Percentiles rank a stretch among this genome's conserved stretches.
Evolutionary conservation across 441 rosid species (phyloP).

Genomic region (Mallotus japonicus): DNA sequence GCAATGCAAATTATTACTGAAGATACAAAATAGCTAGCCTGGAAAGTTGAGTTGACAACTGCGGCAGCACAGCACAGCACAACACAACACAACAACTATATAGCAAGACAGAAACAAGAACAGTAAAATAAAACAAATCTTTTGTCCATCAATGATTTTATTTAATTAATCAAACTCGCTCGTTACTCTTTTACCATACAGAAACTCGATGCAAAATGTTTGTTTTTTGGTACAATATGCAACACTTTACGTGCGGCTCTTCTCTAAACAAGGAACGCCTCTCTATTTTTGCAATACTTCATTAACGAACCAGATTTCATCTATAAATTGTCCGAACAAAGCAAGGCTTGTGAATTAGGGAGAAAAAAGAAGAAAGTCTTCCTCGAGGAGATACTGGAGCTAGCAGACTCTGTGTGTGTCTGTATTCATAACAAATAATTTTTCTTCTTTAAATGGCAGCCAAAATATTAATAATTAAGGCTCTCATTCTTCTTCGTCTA

Average conservation of each 20-base stretch:
- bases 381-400: constrained; percentile 5
- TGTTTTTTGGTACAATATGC: background rate
- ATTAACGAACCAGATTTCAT: background rate
- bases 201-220: background rate
- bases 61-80: no score
- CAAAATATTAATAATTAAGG: background rate
- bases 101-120: no score
- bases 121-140: no score
- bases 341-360: background rate
- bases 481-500: constrained; percentile 9
- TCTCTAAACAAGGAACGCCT: constrained; percentile 2
- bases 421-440: background rate
- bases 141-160: no score
- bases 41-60: no score
- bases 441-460: constrained; percentile 8
- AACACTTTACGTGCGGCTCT: background rate
- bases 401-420: background rate
- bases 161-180: no score
- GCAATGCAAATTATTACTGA: no score
- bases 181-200: no score
- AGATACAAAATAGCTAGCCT: no score
- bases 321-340: background rate
- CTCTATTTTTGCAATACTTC: constrained; percentile 7
- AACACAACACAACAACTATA: no score
- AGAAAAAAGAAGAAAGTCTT: background rate